Base-by-base conservation (phyloP, 2,329 filamentous ascomycete genomes). In the Thelonectria blattea region DNA sequence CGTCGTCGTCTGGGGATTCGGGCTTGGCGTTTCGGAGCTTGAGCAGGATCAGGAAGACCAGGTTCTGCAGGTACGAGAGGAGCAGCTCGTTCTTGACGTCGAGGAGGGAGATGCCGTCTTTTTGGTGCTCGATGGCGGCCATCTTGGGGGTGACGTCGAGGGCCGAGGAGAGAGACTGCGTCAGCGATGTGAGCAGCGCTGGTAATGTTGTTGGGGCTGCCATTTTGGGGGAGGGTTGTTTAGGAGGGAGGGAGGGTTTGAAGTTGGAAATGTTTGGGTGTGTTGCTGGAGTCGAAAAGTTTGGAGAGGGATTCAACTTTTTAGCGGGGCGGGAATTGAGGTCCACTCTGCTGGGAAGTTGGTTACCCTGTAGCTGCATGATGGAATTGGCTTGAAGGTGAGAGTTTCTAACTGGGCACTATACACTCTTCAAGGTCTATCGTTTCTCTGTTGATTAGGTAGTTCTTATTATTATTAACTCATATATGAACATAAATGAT, bases 51-150 rank as follows among this genome's bases (percentile, higher is more conserved):
- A 97, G 80, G 68, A 96, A 96, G 46, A 95, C 91, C 4, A 98
- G 86, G 71, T 97, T 96, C 72, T 99, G 94, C 0, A 99, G 83
- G 77, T 99, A 99, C 4, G 94, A 94, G 41, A 99, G 88, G 17
- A 99, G 88, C n/a, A 99, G 84, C 74, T 99, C 95, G 78, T 96
- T 98, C 80, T 99, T 99, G 65, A 92, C 88, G 73, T 98, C 93
- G 71, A 99, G 88, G 1, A 99, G 87, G 0, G 95, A 97, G 60
- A 99, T 95, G 72, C 95, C 94, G 70, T 97, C 88, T 65, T 89
- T 83, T 1, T 91, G 89, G n/a, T 91, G 86, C 50, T 90, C 80
- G 61, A 96, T 85, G 14, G 81, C 75, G n/a, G 82, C 74, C 17
- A 87, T 74, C 50, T 85, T 85, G 0, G 89, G 86, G 0, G 89